A percentile compares a stretch with the other conserved stretches of the same genome.
Evolutionary conservation across 2,329 filamentous ascomycete species (phyloP).

Genomic region (Colletotrichum eleusines): DNA sequence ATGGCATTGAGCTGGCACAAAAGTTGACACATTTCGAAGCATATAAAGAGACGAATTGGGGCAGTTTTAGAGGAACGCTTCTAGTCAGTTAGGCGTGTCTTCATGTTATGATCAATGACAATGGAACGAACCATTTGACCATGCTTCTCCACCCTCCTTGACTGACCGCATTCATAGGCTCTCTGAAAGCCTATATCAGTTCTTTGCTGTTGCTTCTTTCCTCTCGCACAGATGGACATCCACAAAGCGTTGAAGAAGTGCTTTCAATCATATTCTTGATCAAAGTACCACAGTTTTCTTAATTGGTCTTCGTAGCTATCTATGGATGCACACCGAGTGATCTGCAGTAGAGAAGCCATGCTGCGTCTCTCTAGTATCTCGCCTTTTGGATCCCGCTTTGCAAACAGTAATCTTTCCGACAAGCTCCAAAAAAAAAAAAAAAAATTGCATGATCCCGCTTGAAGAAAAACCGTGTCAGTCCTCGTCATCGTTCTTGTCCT

Average conservation of each 20-base stretch:
- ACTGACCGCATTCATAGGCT: neutral
- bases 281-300: neutral
- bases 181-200: no score
- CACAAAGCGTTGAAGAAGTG: neutral
- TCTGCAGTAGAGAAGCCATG: neutral
- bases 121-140: neutral
- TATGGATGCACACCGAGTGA: neutral
- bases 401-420: neutral
- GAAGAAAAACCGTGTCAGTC: neutral
- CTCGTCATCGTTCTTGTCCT: neutral
- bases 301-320: neutral
- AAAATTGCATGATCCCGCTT: neutral
- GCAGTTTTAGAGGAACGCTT: neutral
- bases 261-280: neutral
- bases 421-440: neutral
- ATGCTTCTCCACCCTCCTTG: neutral
- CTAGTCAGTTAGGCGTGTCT: neutral
- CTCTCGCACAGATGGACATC: neutral
- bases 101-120: neutral
- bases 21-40: neutral
- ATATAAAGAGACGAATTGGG: neutral
- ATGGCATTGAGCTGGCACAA: conserved; percentile 2
- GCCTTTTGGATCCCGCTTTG: no score
- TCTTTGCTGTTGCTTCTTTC: neutral
- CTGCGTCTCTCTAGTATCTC: neutral